phyloP scores from a whole-genome alignment of 2,329 filamentous ascomycete genomes.

The Blastomyces emzantsi region DNA sequence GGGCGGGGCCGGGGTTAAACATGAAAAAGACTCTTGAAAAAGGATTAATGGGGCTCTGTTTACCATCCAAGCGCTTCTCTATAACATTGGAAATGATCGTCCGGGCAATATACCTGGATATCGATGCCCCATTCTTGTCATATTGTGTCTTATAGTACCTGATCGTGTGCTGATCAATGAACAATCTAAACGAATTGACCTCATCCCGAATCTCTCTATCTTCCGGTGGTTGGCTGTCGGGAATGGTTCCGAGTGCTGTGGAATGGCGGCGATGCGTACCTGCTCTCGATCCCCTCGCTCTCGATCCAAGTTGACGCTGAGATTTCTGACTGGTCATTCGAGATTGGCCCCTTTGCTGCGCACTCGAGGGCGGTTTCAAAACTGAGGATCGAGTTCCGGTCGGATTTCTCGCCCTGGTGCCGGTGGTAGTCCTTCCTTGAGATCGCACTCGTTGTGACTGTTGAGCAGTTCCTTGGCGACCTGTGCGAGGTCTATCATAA shows the following conservation, averaged over 20 bases:
- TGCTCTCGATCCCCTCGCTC: neutral
- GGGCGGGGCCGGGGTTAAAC: too few relatives aligned
- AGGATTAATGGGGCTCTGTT: neutral
- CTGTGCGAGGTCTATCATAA: neutral
- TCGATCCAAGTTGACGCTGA: neutral
- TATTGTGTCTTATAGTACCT: slow-evolving; percentile 6
- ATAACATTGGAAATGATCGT: slow-evolving; percentile 7
- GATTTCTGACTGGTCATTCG: neutral
- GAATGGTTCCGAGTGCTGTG: neutral
- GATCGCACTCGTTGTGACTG: neutral
- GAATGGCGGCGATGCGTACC: neutral
- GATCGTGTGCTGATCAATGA: slow-evolving; percentile 3
- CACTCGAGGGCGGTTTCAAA: neutral
- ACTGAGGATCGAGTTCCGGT: neutral
- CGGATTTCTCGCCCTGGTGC: neutral
- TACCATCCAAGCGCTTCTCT: neutral
- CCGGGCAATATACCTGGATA: slow-evolving; percentile 2
- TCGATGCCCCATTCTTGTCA: neutral
- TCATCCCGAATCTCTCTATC: neutral
- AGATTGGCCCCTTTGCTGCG: neutral
- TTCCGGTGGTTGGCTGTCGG: neutral
- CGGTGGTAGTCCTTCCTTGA: slow-evolving; percentile 2
- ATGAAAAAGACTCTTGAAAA: neutral
- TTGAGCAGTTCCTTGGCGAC: neutral
- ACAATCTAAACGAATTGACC: neutral